These are phyloP conservation scores for Coemansia sp. DNA, from an alignment of 371 early-diverging fungal genomes.

Conservation along the genomic window DNA sequence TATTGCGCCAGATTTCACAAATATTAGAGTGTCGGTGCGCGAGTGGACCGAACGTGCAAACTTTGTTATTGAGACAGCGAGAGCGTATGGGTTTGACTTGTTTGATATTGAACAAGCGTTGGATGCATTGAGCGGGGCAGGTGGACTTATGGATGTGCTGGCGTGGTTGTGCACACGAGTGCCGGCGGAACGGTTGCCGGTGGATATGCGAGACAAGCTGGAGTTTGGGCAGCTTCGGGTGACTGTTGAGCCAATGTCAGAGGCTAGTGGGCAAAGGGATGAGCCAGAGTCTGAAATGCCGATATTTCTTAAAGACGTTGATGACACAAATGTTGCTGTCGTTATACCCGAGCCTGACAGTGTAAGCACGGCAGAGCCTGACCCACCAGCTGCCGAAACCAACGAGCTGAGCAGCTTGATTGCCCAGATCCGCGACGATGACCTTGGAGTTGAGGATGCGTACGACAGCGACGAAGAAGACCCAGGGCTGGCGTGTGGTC, in stretches of 20 bases:
- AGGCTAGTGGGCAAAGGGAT: too few species aligned
- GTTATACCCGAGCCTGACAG: background rate
- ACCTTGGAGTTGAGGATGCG: constrained; percentile 3
- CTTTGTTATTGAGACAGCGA: constrained; percentile 28
- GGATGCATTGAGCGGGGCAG: constrained; percentile 15
- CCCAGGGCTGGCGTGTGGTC: constrained; percentile 11
- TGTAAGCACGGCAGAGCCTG: background rate
- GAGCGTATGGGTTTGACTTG: constrained; percentile 3
- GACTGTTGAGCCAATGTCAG: background rate
- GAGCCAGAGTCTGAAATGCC: background rate
- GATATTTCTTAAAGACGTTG: background rate
- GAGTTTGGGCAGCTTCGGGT: constrained; percentile 9
- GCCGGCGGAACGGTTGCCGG: constrained; percentile 29
- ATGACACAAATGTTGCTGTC: background rate
- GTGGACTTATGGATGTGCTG: constrained; percentile 17
- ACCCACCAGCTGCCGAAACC: background rate
- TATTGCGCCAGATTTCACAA: background rate
- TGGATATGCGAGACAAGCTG: constrained; percentile 34
- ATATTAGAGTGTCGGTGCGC: background rate
- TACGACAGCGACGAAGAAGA: constrained; percentile 37
- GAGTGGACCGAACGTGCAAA: constrained; percentile 28
- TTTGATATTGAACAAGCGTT: constrained; percentile 14
- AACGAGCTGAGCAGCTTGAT: background rate
- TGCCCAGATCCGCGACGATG: background rate
- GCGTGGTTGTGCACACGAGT: constrained; percentile 33